phyloP scores from a whole-genome alignment of 2,329 filamentous ascomycete species.

The Colletotrichum sansevieriae region DNA sequence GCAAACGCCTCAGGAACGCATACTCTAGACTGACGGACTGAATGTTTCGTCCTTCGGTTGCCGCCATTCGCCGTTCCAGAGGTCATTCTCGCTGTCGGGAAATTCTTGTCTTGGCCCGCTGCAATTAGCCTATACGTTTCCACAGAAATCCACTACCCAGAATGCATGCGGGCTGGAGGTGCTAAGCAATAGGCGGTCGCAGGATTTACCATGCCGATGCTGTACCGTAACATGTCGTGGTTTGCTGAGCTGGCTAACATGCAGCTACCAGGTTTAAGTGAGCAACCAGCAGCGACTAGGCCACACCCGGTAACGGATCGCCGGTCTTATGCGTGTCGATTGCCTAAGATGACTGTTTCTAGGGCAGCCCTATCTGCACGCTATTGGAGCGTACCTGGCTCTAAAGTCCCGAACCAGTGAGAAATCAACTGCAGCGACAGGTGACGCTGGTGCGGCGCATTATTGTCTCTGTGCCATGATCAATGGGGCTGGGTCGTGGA shows the following conservation, averaged over 20 bases:
- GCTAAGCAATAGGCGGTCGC: neutral
- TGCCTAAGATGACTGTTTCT: too few relatives aligned
- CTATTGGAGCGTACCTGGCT: conserved; percentile 10
- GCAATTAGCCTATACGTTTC: conserved; percentile 28
- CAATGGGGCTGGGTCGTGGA: conserved; percentile 6
- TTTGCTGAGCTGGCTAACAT: conserved; percentile 20
- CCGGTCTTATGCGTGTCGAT: neutral
- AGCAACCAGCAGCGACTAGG: conserved; percentile 6
- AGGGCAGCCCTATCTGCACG: conserved; percentile 18
- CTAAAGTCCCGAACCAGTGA: neutral
- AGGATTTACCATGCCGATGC: conserved; percentile 21
- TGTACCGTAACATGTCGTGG: conserved; percentile 25
- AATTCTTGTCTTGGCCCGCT: conserved; percentile 24
- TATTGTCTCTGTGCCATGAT: conserved; percentile 16
- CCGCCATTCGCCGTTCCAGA: conserved; percentile 1
- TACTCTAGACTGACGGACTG: neutral
- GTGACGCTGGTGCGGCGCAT: conserved; percentile 29
- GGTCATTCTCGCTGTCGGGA: conserved; percentile 5
- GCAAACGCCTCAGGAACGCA: conserved; percentile 1
- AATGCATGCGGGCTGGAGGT: conserved; percentile 1
- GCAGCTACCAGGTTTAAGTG: conserved; percentile 16
- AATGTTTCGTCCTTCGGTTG: conserved; percentile 21
- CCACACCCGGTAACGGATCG: conserved; percentile 10
- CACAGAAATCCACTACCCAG: conserved; percentile 1
- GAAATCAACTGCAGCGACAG: conserved; percentile 13